Conservation (phyloP, 2,329 filamentous ascomycete species). For the Ascosphaera aggregata region DNA sequence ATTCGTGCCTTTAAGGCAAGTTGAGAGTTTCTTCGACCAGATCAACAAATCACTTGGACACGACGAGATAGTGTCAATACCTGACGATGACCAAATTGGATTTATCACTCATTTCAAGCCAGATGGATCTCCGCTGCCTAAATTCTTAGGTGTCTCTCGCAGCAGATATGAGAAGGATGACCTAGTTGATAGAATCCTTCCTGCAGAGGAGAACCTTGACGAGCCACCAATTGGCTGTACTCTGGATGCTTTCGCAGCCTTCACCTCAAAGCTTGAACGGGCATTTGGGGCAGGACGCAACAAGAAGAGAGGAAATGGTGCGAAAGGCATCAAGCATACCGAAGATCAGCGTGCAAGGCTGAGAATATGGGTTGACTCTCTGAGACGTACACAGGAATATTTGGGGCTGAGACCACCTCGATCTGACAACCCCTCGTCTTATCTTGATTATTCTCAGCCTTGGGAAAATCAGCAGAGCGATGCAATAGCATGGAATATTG, state of each 20-base stretch:
- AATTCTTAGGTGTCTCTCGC: constrained; percentile 37
- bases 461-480: constrained; percentile 9
- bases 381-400: constrained; percentile 44
- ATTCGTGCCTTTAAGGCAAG: constrained; percentile 43
- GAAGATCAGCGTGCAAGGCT: constrained; percentile 27
- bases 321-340: constrained; percentile 26
- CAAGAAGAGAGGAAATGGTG: constrained; percentile 19
- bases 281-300: constrained; percentile 27
- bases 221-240: constrained; percentile 10
- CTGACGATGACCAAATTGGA: constrained; percentile 26
- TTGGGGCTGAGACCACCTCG: constrained; percentile 37
- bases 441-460: constrained; percentile 2
- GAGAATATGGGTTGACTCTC: constrained; percentile 28
- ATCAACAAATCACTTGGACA: constrained; percentile 36
- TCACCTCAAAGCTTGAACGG: constrained; percentile 30
- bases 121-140: constrained; percentile 37
- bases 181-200: constrained; percentile 14
- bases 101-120: constrained; percentile 40
- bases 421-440: constrained; percentile 3
- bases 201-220: constrained; percentile 6
- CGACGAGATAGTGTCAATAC: constrained; percentile 32
- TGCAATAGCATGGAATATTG: constrained; percentile 8
- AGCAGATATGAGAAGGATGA: constrained; percentile 21
- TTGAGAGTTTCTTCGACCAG: constrained; percentile 36
- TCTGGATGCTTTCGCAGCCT: constrained; percentile 16